Percentiles rank a stretch among this genome's conserved stretches.
These are phyloP conservation scores for Teunomyces gatunensis DNA, from an alignment of 805 yeast species.

Conservation along the genomic window DNA sequence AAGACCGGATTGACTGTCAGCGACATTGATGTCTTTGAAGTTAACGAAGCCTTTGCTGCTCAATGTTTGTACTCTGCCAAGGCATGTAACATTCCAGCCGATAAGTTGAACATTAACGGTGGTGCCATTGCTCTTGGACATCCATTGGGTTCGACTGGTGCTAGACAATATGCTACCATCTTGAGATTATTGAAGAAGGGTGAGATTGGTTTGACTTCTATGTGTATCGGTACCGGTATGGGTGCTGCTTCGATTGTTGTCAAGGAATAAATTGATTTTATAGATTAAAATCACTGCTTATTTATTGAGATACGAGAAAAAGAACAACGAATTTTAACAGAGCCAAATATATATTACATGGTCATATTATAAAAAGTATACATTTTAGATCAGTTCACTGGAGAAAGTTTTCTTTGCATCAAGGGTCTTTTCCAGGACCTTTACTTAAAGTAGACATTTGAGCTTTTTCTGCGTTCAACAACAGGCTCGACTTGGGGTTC, in stretches of 20 bases:
- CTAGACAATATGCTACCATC: constrained; percentile 89
- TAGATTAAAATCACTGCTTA: constrained; percentile 4
- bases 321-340: background rate
- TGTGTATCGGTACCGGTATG: constrained; percentile 99
- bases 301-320: background rate
- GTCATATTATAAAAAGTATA: background rate
- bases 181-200: constrained; percentile 76
- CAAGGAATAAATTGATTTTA: constrained; percentile 52
- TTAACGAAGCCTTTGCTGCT: constrained; percentile 96
- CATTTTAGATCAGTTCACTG: background rate
- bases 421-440: too few relatives aligned
- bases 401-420: too few relatives aligned
- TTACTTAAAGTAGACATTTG: constrained; percentile 16
- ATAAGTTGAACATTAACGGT: constrained; percentile 77
- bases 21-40: constrained; percentile 77
- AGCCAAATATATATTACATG: background rate
- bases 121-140: constrained; percentile 98
- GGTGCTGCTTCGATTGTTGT: constrained; percentile 91
- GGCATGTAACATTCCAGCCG: constrained; percentile 60
- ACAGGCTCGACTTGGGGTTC: constrained; percentile 5
- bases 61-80: constrained; percentile 80
- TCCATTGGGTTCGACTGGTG: constrained; percentile 67
- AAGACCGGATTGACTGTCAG: constrained; percentile 56
- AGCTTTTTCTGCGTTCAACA: constrained; percentile 13
- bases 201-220: constrained; percentile 85